phyloP scores from a whole-genome alignment of 352 stramenopile species.

The Globisporangium recalcitrans region DNA sequence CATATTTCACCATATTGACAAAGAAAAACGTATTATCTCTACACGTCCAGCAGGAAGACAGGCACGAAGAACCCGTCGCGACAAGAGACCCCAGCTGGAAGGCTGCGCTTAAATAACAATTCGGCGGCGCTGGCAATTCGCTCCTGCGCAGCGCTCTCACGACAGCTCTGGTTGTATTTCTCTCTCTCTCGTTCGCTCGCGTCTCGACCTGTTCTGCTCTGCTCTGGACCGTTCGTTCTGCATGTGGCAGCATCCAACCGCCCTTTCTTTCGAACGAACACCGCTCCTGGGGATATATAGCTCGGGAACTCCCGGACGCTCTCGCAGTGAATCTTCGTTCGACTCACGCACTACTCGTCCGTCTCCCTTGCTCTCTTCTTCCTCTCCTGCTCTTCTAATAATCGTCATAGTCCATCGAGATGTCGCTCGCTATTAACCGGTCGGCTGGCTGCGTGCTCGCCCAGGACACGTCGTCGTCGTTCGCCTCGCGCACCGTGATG shows the following conservation, averaged over 20 bases:
- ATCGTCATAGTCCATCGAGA: slow-evolving; percentile 46
- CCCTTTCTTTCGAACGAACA: neutral
- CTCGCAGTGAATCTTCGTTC: slow-evolving; percentile 3
- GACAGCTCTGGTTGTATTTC: neutral
- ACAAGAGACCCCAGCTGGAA: neutral
- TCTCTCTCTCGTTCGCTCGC: neutral
- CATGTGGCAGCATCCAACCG: neutral
- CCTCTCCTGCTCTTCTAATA: slow-evolving; percentile 29
- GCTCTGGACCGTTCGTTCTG: neutral
- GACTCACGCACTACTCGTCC: neutral
- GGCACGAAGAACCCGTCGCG: neutral
- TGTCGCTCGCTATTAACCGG: slow-evolving; percentile 48
- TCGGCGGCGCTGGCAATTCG: neutral
- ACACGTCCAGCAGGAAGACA: slow-evolving; percentile 2
- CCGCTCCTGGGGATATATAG: neutral
- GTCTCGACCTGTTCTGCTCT: neutral
- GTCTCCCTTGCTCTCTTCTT: slow-evolving; percentile 4
- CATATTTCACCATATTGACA: neutral
- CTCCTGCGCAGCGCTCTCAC: slow-evolving; percentile 1
- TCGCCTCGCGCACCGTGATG: slow-evolving; percentile 50
- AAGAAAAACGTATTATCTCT: slow-evolving; percentile 9
- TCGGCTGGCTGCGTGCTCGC: slow-evolving; percentile 35
- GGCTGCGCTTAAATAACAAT: slow-evolving; percentile 11
- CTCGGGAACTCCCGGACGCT: neutral
- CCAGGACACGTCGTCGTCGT: slow-evolving; percentile 51